phyloP scores from a whole-genome alignment of 352 stramenopile species.

The Phytophthora sojae region DNA sequence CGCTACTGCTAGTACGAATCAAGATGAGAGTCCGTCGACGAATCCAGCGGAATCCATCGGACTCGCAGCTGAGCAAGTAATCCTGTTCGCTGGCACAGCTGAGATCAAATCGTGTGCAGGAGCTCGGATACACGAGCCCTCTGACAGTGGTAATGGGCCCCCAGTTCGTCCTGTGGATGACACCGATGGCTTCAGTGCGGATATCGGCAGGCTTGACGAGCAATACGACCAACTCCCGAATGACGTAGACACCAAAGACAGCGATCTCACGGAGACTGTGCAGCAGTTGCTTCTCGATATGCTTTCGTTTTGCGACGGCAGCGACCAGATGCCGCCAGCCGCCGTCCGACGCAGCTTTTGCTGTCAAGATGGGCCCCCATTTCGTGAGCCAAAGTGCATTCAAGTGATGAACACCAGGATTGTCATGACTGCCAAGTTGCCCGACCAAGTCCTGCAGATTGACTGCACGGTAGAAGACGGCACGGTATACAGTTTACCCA shows the following conservation, averaged over 20 bases:
- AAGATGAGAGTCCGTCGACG: background rate
- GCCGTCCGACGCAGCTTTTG: conserved; percentile 4
- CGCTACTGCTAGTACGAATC: background rate
- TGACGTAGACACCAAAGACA: background rate
- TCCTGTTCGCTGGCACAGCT: conserved; percentile 19
- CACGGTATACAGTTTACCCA: background rate
- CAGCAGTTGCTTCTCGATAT: conserved; percentile 17
- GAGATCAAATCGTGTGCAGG: conserved; percentile 13
- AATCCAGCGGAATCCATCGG: background rate
- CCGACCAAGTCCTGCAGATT: conserved; percentile 24
- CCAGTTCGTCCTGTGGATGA: background rate
- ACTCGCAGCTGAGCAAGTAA: conserved; percentile 19
- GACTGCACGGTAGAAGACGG: conserved; percentile 11
- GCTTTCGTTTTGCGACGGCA: conserved; percentile 24
- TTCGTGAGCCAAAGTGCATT: background rate
- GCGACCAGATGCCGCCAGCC: conserved; percentile 21
- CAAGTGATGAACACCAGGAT: conserved; percentile 2
- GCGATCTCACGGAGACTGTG: conserved; percentile 2
- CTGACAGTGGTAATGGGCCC: background rate
- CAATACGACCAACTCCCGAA: conserved; percentile 6
- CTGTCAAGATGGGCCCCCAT: conserved; percentile 1
- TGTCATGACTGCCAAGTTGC: conserved; percentile 31
- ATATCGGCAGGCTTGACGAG: conserved; percentile 20
- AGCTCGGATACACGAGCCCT: background rate
- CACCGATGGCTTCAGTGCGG: conserved; percentile 8